phyloP scores from a whole-genome alignment of 2,329 filamentous ascomycete genomes.

The Pseudomassariella vexata region DNA sequence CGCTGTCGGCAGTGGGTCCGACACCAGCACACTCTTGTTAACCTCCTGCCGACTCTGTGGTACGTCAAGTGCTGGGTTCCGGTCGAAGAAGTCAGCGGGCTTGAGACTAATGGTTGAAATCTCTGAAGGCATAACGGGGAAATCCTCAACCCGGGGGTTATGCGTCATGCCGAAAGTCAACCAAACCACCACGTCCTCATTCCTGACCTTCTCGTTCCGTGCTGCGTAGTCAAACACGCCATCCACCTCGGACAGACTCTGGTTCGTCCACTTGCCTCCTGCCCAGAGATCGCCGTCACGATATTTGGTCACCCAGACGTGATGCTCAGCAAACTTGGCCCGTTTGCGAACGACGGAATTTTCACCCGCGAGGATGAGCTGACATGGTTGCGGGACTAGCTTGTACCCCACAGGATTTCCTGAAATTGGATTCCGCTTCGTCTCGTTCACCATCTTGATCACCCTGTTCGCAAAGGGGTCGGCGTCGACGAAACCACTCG shows the following conservation, averaged over 20 bases:
- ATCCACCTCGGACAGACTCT: slow-evolving; percentile 24
- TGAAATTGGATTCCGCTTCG: slow-evolving; percentile 24
- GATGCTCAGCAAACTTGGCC: slow-evolving; percentile 21
- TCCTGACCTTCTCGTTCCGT: slow-evolving; percentile 40
- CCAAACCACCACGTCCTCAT: slow-evolving; percentile 31
- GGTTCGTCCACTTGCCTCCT: slow-evolving; percentile 21
- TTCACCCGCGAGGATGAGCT: slow-evolving; percentile 25
- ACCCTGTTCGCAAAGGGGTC: slow-evolving; percentile 33
- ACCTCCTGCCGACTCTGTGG: too few relatives aligned
- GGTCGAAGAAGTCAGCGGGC: slow-evolving; percentile 47
- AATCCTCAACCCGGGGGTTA: slow-evolving; percentile 49
- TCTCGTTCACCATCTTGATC: slow-evolving; percentile 30
- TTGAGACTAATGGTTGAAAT: slow-evolving; percentile 42
- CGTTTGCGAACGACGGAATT: slow-evolving; percentile 18
- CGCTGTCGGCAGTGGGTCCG: too few relatives aligned
- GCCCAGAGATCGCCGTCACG: slow-evolving; percentile 23
- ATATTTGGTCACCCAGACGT: slow-evolving; percentile 22
- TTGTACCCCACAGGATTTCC: slow-evolving; percentile 31
- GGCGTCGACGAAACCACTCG: slow-evolving; percentile 34
- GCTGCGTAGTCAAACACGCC: slow-evolving; percentile 16
- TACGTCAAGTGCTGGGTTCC: too few relatives aligned
- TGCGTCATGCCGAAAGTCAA: slow-evolving; percentile 40
- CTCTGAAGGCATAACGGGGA: slow-evolving; percentile 54
- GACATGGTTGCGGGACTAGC: slow-evolving; percentile 27
- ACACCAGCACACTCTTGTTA: too few relatives aligned